phyloP scores from a whole-genome alignment of 73 alveolate species.

The Halteria grandinella region DNA sequence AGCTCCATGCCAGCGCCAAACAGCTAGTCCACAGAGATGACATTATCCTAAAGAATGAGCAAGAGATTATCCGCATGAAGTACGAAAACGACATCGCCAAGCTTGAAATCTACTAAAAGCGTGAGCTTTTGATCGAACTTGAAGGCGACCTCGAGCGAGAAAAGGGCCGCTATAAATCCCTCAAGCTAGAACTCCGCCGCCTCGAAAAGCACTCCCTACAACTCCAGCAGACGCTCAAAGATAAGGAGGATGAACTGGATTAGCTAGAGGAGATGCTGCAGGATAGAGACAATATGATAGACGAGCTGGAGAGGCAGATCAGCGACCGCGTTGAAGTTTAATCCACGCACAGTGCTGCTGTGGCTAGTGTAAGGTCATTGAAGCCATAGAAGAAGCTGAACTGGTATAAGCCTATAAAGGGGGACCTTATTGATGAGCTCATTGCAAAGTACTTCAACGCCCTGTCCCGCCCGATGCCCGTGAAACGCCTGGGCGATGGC shows the following conservation, averaged over 20 bases:
- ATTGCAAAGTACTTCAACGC: slow-evolving; percentile 58
- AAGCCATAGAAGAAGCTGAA: slow-evolving; percentile 1
- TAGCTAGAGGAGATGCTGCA: slow-evolving; percentile 47
- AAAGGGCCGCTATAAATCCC: slow-evolving; percentile 27
- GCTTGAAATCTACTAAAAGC: slow-evolving; percentile 51
- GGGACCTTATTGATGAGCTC: slow-evolving; percentile 64
- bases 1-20: slow-evolving; percentile 26
- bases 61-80: slow-evolving; percentile 53
- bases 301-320: slow-evolving; percentile 57
- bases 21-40: slow-evolving; percentile 52
- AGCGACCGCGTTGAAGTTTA: slow-evolving; percentile 2
- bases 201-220: slow-evolving; percentile 4
- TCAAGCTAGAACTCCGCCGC: slow-evolving; percentile 33
- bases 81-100: slow-evolving; percentile 46
- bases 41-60: slow-evolving; percentile 42
- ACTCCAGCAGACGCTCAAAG: slow-evolving; percentile 45
- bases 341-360: too few relatives aligned
- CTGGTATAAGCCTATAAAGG: slow-evolving; percentile 25
- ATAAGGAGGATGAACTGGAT: slow-evolving; percentile 60
- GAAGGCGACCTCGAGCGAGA: slow-evolving; percentile 35
- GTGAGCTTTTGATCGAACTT: slow-evolving; percentile 47
- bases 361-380: too few relatives aligned
- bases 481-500: slow-evolving; percentile 73
- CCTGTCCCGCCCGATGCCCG: slow-evolving; percentile 61
- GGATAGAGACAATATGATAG: slow-evolving; percentile 57